Percentiles rank a stretch among this genome's conserved stretches.
phyloP scores from a whole-genome alignment of 2,329 filamentous ascomycete species.

The Claviceps arundinis region DNA sequence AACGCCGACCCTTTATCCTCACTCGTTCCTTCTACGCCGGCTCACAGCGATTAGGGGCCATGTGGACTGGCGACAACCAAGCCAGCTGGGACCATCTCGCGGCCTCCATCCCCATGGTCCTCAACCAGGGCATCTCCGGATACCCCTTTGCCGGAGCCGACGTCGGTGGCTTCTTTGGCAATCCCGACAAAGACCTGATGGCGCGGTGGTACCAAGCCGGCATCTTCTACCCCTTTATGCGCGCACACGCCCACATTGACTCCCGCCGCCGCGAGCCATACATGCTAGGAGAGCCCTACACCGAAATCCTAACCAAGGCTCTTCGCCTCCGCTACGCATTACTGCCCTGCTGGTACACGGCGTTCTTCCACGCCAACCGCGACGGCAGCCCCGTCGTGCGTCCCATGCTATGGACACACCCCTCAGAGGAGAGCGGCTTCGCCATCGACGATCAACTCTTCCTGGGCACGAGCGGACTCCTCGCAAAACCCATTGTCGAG shows the following conservation, averaged over 20 bases:
- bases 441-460: conserved; percentile 88
- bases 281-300: conserved; percentile 71
- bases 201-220: conserved; percentile 95
- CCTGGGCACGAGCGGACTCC: conserved; percentile 71
- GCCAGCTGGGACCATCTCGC: conserved; percentile 84
- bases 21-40: conserved; percentile 89
- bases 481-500: conserved; percentile 81
- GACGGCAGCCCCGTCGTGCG: conserved; percentile 78
- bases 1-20: conserved; percentile 77
- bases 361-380: conserved; percentile 78
- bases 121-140: conserved; percentile 84
- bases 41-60: conserved; percentile 78
- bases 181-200: conserved; percentile 82
- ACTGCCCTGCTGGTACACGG: conserved; percentile 90
- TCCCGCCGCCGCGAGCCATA: conserved; percentile 91
- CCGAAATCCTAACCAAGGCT: conserved; percentile 72
- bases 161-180: conserved; percentile 95
- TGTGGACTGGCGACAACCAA: conserved; percentile 99
- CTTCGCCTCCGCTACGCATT: conserved; percentile 80
- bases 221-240: conserved; percentile 97
- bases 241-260: conserved; percentile 92
- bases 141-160: conserved; percentile 93
- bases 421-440: conserved; percentile 75
- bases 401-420: conserved; percentile 88
- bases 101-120: conserved; percentile 82